Percentiles rank a stretch among this genome's conserved stretches.
These are phyloP conservation scores for Hypoxylon rickii DNA, from an alignment of 495 filamentous ascomycete species.

Conservation along the genomic window DNA sequence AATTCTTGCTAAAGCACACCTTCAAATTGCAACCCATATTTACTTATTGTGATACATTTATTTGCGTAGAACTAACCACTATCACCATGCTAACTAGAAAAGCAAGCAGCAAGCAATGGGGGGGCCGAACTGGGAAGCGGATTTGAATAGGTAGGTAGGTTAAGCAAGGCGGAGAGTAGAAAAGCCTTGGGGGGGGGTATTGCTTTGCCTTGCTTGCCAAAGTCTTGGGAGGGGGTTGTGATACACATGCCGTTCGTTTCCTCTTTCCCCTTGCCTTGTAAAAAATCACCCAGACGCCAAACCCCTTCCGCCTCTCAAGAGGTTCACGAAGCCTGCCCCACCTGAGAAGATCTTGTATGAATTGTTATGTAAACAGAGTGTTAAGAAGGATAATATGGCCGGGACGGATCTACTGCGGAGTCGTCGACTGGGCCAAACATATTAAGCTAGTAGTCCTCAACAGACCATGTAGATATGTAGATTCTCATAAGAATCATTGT, in stretches of 20 bases:
- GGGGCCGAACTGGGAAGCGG: background rate
- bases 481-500: slow-evolving; percentile 10
- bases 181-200: too few relatives aligned
- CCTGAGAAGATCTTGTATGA: slow-evolving; percentile 10
- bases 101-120: background rate
- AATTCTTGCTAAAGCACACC: too few relatives aligned
- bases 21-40: too few relatives aligned
- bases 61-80: background rate
- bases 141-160: background rate
- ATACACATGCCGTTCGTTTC: slow-evolving; percentile 35
- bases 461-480: background rate
- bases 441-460: background rate
- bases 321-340: background rate
- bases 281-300: slow-evolving; percentile 14
- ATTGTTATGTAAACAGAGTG: slow-evolving; percentile 8
- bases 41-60: background rate
- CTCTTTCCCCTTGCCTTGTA: slow-evolving; percentile 9
- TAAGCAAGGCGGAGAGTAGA: slow-evolving; percentile 18
- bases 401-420: background rate
- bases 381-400: slow-evolving; percentile 4
- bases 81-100: background rate
- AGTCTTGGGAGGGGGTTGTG: slow-evolving; percentile 14
- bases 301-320: background rate
- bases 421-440: background rate
- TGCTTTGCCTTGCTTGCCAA: slow-evolving; percentile 30